Evolutionary conservation across 1,284 basidiomycete species (phyloP).

Genomic region (Cryptococcus depauperatus): DNA sequence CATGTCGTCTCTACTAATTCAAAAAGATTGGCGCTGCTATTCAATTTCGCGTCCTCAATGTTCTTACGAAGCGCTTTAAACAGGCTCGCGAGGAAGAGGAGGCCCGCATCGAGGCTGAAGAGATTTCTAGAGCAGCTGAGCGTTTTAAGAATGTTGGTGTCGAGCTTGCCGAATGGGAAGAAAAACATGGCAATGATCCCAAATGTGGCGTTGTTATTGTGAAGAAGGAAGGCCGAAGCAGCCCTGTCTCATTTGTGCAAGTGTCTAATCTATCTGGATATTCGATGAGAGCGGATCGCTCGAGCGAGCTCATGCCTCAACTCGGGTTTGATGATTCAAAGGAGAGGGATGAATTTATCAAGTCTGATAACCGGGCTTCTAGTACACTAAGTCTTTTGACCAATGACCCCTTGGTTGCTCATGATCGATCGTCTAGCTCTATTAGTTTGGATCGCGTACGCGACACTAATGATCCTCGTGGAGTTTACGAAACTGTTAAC

Average conservation of each 20-base stretch:
- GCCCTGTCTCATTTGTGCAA: too few relatives aligned
- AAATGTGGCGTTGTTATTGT: too few relatives aligned
- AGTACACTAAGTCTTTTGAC: conserved; percentile 14
- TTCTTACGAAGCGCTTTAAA: conserved; percentile 66
- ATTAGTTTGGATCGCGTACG: conserved; percentile 16
- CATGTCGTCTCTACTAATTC: background rate
- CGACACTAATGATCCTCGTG: background rate
- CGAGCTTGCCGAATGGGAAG: conserved; percentile 80
- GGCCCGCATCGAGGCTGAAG: conserved; percentile 62
- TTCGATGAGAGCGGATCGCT: conserved; percentile 3
- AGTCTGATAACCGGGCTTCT: conserved; percentile 4
- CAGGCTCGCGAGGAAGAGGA: conserved; percentile 67
- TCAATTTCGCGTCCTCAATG: conserved; percentile 73
- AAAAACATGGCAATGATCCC: conserved; percentile 56
- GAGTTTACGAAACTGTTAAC: conserved; percentile 11
- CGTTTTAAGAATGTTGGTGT: conserved; percentile 59
- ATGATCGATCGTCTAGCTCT: conserved; percentile 12
- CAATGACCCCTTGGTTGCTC: background rate
- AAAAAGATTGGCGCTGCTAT: conserved; percentile 69
- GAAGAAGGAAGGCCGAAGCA: too few relatives aligned
- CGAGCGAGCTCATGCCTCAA: conserved; percentile 15
- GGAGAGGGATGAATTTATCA: background rate
- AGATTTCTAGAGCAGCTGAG: conserved; percentile 65
- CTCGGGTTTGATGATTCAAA: conserved; percentile 16
- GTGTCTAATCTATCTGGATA: too few relatives aligned